A percentile compares a stretch with the other conserved stretches of the same genome.
phyloP scores from a whole-genome alignment of 495 filamentous ascomycete genomes.

The Podospora australis region DNA sequence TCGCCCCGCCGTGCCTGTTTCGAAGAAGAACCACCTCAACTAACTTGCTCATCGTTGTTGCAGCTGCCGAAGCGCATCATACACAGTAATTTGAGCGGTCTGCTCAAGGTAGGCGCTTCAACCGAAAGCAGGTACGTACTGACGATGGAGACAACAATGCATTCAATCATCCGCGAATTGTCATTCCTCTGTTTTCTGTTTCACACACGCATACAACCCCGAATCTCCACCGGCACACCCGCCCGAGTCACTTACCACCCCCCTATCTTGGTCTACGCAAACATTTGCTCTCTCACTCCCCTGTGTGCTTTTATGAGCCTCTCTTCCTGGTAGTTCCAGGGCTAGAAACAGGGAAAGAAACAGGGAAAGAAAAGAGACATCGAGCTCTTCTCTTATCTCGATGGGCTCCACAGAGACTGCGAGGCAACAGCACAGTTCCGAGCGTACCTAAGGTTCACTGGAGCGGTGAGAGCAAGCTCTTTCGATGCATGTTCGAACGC shows the following conservation, averaged over 20 bases:
- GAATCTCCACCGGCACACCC: neutral
- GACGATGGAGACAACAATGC: too few relatives aligned
- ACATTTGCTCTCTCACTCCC: neutral
- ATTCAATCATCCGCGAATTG: neutral
- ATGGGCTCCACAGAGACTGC: neutral
- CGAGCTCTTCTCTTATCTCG: slow-evolving; percentile 3
- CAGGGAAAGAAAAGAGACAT: neutral
- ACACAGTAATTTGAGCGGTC: neutral
- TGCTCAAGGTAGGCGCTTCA: neutral
- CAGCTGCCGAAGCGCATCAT: neutral
- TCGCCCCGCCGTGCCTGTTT: neutral
- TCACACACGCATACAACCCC: too few relatives aligned
- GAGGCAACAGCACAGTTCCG: neutral
- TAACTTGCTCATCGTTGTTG: neutral
- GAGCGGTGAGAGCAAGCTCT: slow-evolving; percentile 12
- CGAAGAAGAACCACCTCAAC: neutral
- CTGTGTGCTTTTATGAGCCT: too few relatives aligned
- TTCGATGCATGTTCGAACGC: neutral
- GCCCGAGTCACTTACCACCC: neutral
- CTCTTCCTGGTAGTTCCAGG: neutral
- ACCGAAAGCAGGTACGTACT: neutral
- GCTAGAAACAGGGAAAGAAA: neutral
- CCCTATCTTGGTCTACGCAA: neutral
- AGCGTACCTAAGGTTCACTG: slow-evolving; percentile 7
- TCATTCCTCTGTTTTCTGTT: neutral